Percentiles rank a stretch among this genome's conserved stretches.
phyloP scores from a whole-genome alignment of 371 early-diverging fungal genomes.

The Rhizopus microsporus region DNA sequence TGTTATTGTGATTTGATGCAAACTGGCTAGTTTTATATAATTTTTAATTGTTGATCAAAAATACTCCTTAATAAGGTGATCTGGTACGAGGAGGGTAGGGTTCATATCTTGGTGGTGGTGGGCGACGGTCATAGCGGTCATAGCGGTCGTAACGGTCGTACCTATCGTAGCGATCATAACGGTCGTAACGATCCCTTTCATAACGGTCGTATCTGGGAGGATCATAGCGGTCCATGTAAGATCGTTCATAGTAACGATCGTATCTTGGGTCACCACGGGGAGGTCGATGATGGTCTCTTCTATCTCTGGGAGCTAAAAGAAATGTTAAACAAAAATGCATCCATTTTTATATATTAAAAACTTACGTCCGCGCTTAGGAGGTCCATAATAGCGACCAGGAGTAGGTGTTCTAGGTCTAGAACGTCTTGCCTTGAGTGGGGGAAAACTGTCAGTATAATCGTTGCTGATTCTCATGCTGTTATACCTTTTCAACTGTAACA shows the following conservation, averaged over 20 bases:
- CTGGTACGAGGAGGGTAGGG: constrained; percentile 57
- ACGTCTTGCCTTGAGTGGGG: constrained; percentile 59
- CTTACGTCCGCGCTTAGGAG: constrained; percentile 64
- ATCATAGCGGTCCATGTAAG: constrained; percentile 58
- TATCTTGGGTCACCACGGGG: constrained; percentile 44
- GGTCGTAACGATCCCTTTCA: constrained; percentile 59
- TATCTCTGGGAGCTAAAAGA: constrained; percentile 27
- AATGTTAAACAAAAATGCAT: constrained; percentile 9
- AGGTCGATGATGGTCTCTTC: constrained; percentile 44
- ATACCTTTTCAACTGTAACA: constrained; percentile 75
- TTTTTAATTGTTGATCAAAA: constrained; percentile 4
- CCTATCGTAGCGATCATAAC: constrained; percentile 57
- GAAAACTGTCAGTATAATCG: background rate
- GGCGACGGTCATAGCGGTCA: constrained; percentile 61
- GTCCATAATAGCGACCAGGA: constrained; percentile 86
- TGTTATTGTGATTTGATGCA: background rate
- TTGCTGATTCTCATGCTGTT: background rate
- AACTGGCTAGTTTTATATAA: constrained; percentile 2
- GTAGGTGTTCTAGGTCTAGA: constrained; percentile 81
- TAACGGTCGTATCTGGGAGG: constrained; percentile 54
- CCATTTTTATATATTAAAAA: background rate
- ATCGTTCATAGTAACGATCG: constrained; percentile 55
- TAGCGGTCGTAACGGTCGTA: constrained; percentile 52
- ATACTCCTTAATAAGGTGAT: constrained; percentile 46
- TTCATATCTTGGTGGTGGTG: constrained; percentile 56